These are phyloP conservation scores for Nicotiana paniculata DNA, from an alignment of 257 asterid species.

Conservation along the genomic window DNA sequence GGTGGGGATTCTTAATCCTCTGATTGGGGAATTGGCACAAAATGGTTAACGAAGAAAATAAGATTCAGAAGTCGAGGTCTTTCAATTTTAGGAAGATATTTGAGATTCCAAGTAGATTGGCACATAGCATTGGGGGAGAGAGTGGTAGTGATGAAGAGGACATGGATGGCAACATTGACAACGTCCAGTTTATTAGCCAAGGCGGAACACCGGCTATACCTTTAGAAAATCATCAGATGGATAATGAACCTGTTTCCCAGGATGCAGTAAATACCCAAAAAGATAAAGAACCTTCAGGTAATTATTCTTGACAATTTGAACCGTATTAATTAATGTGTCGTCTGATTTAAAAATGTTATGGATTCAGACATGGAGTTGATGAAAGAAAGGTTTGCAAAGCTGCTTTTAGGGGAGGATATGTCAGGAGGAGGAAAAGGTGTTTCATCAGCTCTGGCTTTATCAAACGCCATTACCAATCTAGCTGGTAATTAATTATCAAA, in stretches of 20 bases:
- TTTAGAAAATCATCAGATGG: slow-evolving; percentile 15
- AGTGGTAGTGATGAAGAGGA: slow-evolving; percentile 19
- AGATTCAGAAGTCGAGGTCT: slow-evolving; percentile 35
- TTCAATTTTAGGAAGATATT: slow-evolving; percentile 42
- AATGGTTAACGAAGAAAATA: slow-evolving; percentile 30
- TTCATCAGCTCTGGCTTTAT: slow-evolving; percentile 67
- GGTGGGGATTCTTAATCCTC: background rate
- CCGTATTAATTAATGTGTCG: too few relatives aligned
- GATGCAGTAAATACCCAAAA: slow-evolving; percentile 16
- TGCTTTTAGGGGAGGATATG: slow-evolving; percentile 76
- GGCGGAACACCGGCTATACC: slow-evolving; percentile 12
- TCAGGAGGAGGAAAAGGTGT: slow-evolving; percentile 85
- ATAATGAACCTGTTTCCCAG: slow-evolving; percentile 16
- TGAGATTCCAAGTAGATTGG: slow-evolving; percentile 28
- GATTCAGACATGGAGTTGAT: slow-evolving; percentile 56
- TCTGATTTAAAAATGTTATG: background rate
- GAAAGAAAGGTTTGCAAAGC: slow-evolving; percentile 66
- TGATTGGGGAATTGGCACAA: background rate
- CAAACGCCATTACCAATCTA: slow-evolving; percentile 66
- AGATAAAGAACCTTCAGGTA: slow-evolving; percentile 34
- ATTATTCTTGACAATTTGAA: background rate
- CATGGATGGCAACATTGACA: slow-evolving; percentile 13
- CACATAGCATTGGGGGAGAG: slow-evolving; percentile 26
- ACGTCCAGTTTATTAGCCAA: slow-evolving; percentile 7
- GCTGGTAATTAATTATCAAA: slow-evolving; percentile 37